Percentiles rank a stretch among this genome's conserved stretches.
phyloP scores from a whole-genome alignment of 257 asterid species.

The Solanum clarkiae region DNA sequence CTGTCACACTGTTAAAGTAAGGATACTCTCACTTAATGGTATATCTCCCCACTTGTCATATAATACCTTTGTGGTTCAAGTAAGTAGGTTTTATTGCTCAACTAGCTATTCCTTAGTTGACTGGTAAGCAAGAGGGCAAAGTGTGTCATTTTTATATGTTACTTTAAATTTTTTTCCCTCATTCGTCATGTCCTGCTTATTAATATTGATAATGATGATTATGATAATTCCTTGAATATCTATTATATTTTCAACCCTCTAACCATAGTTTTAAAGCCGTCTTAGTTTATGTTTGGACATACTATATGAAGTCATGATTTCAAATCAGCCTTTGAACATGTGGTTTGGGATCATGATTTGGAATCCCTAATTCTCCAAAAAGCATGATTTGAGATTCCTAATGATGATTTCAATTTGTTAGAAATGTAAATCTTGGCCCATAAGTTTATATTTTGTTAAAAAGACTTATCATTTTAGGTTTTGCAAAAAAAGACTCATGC shows the following conservation, averaged over 20 bases:
- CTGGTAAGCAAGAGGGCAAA: neutral
- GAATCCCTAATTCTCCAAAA: no score
- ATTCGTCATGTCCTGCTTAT: neutral
- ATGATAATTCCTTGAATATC: neutral
- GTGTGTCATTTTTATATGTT: neutral
- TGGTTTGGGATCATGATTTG: neutral
- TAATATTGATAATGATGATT: neutral
- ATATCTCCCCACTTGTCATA: neutral
- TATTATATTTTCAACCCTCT: neutral
- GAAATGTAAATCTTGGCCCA: no score
- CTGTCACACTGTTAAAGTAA: neutral
- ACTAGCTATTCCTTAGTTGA: neutral
- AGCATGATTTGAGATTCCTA: no score
- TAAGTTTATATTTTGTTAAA: no score
- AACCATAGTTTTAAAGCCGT: neutral
- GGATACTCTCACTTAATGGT: neutral
- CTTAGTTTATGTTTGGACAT: neutral
- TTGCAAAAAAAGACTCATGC: no score
- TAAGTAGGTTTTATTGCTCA: neutral
- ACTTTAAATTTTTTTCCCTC: neutral
- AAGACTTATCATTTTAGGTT: no score
- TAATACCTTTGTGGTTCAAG: neutral
- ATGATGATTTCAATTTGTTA: no score
- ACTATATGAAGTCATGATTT: neutral
- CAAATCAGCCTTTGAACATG: neutral